These are phyloP conservation scores for Retiboletus flavoniger DNA, from an alignment of 1,284 basidiomycete species.

Conservation along the genomic window DNA sequence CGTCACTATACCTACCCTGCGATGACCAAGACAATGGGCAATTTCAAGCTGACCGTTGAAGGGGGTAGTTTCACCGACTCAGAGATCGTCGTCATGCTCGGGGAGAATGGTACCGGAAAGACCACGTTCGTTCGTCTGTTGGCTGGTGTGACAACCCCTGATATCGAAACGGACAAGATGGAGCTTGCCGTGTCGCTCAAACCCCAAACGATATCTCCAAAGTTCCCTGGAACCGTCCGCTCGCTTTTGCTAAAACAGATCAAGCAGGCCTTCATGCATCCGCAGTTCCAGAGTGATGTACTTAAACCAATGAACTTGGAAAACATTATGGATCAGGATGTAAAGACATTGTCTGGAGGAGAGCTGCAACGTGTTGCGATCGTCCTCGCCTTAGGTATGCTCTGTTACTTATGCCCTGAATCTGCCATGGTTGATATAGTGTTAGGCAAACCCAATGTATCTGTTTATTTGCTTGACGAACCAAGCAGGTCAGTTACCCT, in stretches of 20 bases:
- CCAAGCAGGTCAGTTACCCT: constrained; percentile 54
- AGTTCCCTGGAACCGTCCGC: constrained; percentile 91
- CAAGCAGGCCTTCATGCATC: constrained; percentile 92
- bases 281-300: constrained; percentile 96
- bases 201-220: constrained; percentile 94
- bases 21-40: constrained; percentile 89
- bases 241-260: constrained; percentile 92
- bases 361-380: constrained; percentile 96
- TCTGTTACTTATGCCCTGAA: background rate
- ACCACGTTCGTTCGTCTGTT: constrained; percentile 94
- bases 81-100: constrained; percentile 96
- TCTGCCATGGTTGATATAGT: constrained; percentile 3
- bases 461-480: constrained; percentile 88
- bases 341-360: constrained; percentile 94
- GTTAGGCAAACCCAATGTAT: constrained; percentile 73
- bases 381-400: constrained; percentile 76
- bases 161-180: constrained; percentile 79
- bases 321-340: constrained; percentile 91
- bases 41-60: constrained; percentile 67
- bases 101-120: constrained; percentile 98
- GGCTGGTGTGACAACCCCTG: constrained; percentile 80
- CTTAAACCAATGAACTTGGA: constrained; percentile 95
- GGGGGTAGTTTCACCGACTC: constrained; percentile 89
- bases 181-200: constrained; percentile 86
- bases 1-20: constrained; percentile 85